Evolutionary conservation across 352 stramenopile genomes (phyloP), one percentile per base, ranked within the genome.

Genomic region (Elongisporangium undulatum): DNA sequence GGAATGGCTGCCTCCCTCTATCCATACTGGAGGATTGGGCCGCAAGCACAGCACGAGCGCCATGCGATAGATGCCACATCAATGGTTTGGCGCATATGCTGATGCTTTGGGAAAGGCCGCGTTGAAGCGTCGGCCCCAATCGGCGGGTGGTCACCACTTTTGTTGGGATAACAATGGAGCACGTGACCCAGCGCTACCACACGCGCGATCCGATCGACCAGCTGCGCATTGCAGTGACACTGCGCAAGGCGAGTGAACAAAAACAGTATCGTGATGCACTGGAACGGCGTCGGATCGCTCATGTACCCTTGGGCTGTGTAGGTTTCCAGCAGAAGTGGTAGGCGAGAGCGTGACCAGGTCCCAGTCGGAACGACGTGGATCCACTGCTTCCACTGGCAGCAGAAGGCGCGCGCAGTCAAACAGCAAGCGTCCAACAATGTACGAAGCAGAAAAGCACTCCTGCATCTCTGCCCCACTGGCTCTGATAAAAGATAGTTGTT

Each of bases 131-230:
- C 29, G 29, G 29, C 29, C 9, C 8, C 29, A 41, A 15, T 41
- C 9, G 5, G 29, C 9, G 5, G 9, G 5, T 41, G 29, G 8
- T 9, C 24, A 34, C n/a, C n/a, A n/a, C n/a, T n/a, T n/a, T 3
- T 34, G 29, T 9, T 41, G 1, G 4, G 29, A 13, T 41, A 41
- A 41, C 13, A 41, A 41, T 41, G 29, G 29, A 41, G 29, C 29
- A 41, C 29, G 8, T 67, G 53, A 87, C 76, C 49, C 65, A 77
- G 34, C 82, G 77, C 67, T 92, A 90, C 62, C 81, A 90, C 74
- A 82, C 83, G 50, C 75, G 74, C 61, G 80, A 89, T 58, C 79
- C 83, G 10, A 89, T 92, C 60, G 79, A 88, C 62, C 86, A 90
- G 55, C 60, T 92, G 16, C 67, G 64, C 49, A 49, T 92, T 29